Evolutionary conservation across 1,284 basidiomycete species (phyloP).

Genomic region (Schizophyllum commune): DNA sequence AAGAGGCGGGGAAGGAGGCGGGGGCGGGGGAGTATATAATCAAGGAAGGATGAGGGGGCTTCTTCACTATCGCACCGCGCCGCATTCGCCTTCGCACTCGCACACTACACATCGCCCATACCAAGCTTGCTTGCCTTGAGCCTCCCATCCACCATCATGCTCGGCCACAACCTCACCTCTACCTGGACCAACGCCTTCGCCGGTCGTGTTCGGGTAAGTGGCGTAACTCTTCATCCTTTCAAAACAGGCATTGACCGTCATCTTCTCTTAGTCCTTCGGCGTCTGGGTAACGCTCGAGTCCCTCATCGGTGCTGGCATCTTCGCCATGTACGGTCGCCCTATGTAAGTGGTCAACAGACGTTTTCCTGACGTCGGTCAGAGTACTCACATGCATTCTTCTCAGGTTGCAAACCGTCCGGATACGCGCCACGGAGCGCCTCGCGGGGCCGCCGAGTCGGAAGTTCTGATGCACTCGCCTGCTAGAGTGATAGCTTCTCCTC

Average conservation of each 20-base stretch:
- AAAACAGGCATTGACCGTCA: background rate
- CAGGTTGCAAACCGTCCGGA: background rate
- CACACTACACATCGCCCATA: too few species aligned
- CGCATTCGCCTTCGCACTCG: too few species aligned
- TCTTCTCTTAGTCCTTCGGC: background rate
- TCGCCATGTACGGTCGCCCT: background rate
- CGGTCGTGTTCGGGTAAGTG: background rate
- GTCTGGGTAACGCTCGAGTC: background rate
- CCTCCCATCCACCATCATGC: background rate
- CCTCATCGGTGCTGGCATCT: background rate
- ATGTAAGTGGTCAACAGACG: background rate
- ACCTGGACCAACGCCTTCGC: background rate
- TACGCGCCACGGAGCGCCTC: background rate
- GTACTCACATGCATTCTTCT: background rate
- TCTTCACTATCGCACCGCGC: background rate
- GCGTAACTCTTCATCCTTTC: too few species aligned
- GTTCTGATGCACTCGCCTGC: too few species aligned
- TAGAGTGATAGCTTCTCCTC: too few species aligned
- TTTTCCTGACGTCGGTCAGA: background rate
- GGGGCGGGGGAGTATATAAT: slow-evolving; percentile 28
- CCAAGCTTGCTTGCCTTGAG: background rate
- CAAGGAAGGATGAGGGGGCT: background rate
- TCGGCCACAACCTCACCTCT: background rate
- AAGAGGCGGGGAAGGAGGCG: slow-evolving; percentile 20
- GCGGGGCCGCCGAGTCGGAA: too few species aligned